Evolutionary conservation across 2,329 filamentous ascomycete species (phyloP).

Genomic region (Diaporthe eres): DNA sequence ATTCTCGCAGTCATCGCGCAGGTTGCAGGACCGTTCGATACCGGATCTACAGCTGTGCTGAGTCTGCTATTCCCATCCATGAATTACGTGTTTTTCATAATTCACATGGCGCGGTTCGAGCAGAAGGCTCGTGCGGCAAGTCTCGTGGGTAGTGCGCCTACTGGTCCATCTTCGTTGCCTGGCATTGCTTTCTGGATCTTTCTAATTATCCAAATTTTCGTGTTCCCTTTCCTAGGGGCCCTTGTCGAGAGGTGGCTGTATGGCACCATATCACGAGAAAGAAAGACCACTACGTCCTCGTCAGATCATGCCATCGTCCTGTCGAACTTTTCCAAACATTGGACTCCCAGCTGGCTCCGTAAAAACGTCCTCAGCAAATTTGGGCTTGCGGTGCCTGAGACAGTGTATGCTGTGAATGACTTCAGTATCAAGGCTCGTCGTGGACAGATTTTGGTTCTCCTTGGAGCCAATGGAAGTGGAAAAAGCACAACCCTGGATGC

Average conservation of each 20-base stretch:
- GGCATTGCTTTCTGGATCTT: constrained; percentile 73
- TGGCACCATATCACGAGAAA: constrained; percentile 77
- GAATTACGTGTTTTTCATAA: constrained; percentile 87
- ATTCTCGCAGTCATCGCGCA: constrained; percentile 88
- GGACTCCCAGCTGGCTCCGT: constrained; percentile 75
- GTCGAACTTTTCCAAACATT: constrained; percentile 82
- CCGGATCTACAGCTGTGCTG: constrained; percentile 76
- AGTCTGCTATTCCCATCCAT: constrained; percentile 87
- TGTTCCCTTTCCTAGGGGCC: constrained; percentile 82
- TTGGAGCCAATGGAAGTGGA: constrained; percentile 91
- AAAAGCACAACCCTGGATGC: constrained; percentile 92
- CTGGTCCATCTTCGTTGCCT: constrained; percentile 73
- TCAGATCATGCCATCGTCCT: constrained; percentile 74
- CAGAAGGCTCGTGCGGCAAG: constrained; percentile 70
- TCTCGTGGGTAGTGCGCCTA: constrained; percentile 72
- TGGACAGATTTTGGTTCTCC: constrained; percentile 87
- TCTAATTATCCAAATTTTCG: constrained; percentile 81
- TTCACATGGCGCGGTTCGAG: constrained; percentile 84
- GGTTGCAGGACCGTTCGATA: constrained; percentile 74
- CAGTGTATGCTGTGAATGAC: constrained; percentile 83
- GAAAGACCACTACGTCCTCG: constrained; percentile 49
- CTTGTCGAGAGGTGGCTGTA: constrained; percentile 81
- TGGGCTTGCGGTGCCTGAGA: constrained; percentile 55
- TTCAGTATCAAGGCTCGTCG: constrained; percentile 79
- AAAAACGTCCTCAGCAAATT: constrained; percentile 34